Conservation (phyloP, 306 rosid genomes). For the Vicia villosa region DNA sequence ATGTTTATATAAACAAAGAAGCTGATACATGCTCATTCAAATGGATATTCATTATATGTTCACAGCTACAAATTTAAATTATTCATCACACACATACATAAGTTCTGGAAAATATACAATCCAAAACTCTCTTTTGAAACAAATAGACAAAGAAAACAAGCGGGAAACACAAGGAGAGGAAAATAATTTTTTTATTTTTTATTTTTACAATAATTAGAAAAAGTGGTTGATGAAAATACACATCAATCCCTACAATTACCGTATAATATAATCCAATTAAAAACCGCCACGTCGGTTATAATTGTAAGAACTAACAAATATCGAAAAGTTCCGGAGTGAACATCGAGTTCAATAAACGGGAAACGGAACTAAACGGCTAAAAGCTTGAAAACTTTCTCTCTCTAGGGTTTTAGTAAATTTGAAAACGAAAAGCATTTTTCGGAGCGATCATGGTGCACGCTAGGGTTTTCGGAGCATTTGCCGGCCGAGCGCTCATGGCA, state of each 20-base stretch:
- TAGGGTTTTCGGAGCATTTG: constrained; percentile 47
- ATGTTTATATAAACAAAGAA: too few relatives aligned
- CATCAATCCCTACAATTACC: not conserved
- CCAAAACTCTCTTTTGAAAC: not conserved
- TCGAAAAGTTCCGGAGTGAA: constrained; percentile 6
- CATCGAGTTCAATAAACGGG: not conserved
- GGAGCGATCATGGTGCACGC: constrained; percentile 38
- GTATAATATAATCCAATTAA: not conserved
- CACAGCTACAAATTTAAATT: too few relatives aligned
- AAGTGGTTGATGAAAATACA: not conserved
- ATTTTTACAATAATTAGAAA: too few relatives aligned
- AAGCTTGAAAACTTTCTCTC: not conserved
- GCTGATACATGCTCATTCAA: too few relatives aligned
- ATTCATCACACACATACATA: too few relatives aligned
- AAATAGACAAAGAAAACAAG: not conserved
- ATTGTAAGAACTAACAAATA: not conserved
- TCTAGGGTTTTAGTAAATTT: constrained; percentile 42
- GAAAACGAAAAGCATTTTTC: constrained; percentile 8
- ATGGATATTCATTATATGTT: too few relatives aligned
- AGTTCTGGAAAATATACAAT: too few relatives aligned
- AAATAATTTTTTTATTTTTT: not conserved
- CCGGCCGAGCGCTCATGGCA: constrained; percentile 46
- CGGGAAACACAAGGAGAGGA: not conserved
- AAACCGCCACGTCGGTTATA: constrained; percentile 21
- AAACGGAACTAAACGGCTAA: constrained; percentile 21